Evolutionary conservation across 345 rosid species (phyloP).

Genomic region (Sisymbrium altissimum): DNA sequence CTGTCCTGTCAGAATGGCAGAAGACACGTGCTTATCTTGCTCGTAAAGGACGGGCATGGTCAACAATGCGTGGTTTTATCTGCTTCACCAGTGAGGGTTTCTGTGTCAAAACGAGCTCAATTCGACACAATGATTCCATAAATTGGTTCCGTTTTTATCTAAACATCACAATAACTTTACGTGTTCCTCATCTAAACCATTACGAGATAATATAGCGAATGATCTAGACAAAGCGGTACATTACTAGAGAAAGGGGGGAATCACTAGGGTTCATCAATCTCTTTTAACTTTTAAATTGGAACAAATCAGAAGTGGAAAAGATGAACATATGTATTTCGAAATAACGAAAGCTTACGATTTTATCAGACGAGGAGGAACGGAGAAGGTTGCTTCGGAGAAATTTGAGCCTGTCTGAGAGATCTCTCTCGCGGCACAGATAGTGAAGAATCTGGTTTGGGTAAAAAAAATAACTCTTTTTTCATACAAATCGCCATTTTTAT

Average conservation of each 20-base stretch:
- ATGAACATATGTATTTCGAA: not conserved
- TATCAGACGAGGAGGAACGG: not conserved
- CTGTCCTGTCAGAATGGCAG: slow-evolving; percentile 53
- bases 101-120: not conserved
- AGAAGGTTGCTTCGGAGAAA: slow-evolving; percentile 9
- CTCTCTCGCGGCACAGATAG: not conserved
- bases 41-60: slow-evolving; percentile 46
- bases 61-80: slow-evolving; percentile 9
- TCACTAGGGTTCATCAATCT: slow-evolving; percentile 22
- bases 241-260: not conserved
- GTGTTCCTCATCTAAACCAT: not conserved
- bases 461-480: not conserved
- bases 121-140: not conserved
- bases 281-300: not conserved
- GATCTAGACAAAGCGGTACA: not conserved
- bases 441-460: not conserved
- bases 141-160: not conserved
- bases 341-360: slow-evolving; percentile 14
- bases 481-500: not conserved
- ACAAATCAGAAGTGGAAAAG: not conserved
- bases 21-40: slow-evolving; percentile 60
- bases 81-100: slow-evolving; percentile 15
- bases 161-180: not conserved
- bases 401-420: not conserved
- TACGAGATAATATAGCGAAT: not conserved